Evolutionary conservation across 2,329 filamentous ascomycete genomes (phyloP), one percentile per base, ranked within the genome.

Genomic region (Ophiostoma ulmi): DNA sequence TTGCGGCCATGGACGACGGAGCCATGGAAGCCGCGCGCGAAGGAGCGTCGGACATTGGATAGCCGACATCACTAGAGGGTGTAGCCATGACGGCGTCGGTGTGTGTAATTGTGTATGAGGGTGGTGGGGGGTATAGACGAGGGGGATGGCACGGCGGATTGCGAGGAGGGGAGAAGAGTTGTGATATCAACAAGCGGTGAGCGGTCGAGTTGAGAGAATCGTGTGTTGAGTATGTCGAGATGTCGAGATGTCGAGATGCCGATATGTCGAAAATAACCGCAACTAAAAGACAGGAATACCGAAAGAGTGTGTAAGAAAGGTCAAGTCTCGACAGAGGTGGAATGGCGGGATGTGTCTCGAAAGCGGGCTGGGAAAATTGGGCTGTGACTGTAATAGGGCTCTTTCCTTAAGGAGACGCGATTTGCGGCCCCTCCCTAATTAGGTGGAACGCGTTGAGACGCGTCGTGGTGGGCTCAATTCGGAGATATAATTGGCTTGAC

Each of bases 1-100:
- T 83, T 69, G 78, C 76, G 44, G 79, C 78, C 66, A 79, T 76
- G 35, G 71, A 72, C 35, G 65, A 48, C n/a, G 38, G 65, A 55
- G 79, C 78, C 66, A 79, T 76, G 14, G 71, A 72, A 17, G 58
- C 26, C 5, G 70, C 67, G 73, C 81, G 79, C 64, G 81, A 83
- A 68, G 81, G 80, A 71, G 80, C 83, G 75, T 88, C 86, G 73
- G 86, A 88, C 84, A 87, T 87, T 75, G 83, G 78, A 75, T 83
- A 82, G 74, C 84, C 85, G 77, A 81, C 80, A 74, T 88, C 86
- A 81, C 85, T 87, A 71, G 85, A 83, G 72, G 73, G 73, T 61
- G 84, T 79, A 76, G 83, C 82, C 83, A 86, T 85, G 72, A 74
- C 69, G 65, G 75, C 68, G 31, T 73, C 74, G 38, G 26, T 14